phyloP scores from a whole-genome alignment of 2,329 filamentous ascomycete genomes.

The Xylaria arbuscula region DNA sequence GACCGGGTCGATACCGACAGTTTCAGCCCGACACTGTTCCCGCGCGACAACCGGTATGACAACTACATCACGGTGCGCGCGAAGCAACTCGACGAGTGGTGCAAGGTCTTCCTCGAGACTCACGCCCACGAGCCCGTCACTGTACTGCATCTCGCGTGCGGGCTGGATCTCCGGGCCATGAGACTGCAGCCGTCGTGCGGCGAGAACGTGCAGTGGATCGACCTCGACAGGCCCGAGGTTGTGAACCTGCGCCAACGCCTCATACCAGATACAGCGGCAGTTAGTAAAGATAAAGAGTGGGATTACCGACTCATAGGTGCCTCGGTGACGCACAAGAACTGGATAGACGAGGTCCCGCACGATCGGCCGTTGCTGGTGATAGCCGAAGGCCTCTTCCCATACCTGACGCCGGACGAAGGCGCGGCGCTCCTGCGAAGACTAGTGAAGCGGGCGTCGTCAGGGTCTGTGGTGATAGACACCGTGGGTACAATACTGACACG shows the following conservation, averaged over 20 bases:
- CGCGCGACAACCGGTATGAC: constrained; percentile 36
- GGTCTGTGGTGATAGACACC: constrained; percentile 30
- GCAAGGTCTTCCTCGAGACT: constrained; percentile 38
- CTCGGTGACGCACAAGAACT: constrained; percentile 39
- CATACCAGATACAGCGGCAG: constrained; percentile 29
- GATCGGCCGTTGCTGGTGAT: constrained; percentile 41
- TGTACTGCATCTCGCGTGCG: constrained; percentile 45
- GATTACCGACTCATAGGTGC: constrained; percentile 30
- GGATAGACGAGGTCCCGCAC: constrained; percentile 39
- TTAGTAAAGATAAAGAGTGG: constrained; percentile 24
- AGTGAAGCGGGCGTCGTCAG: constrained; percentile 25
- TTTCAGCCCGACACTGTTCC: constrained; percentile 36
- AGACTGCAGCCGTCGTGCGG: constrained; percentile 32
- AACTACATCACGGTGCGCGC: constrained; percentile 38
- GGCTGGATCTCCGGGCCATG: constrained; percentile 41
- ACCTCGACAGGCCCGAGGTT: constrained; percentile 42
- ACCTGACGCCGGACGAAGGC: constrained; percentile 41
- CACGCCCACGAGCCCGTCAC: constrained; percentile 39
- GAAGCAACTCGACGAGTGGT: constrained; percentile 42
- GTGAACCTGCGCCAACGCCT: constrained; percentile 39
- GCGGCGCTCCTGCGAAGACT: constrained; percentile 24
- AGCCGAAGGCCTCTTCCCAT: constrained; percentile 43
- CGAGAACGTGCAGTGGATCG: constrained; percentile 41
- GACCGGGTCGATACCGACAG: constrained; percentile 39
- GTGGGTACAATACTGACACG: constrained; percentile 31